Base-by-base conservation (phyloP, 1,139 yeast species). In the Scheffersomyces insectosa region DNA sequence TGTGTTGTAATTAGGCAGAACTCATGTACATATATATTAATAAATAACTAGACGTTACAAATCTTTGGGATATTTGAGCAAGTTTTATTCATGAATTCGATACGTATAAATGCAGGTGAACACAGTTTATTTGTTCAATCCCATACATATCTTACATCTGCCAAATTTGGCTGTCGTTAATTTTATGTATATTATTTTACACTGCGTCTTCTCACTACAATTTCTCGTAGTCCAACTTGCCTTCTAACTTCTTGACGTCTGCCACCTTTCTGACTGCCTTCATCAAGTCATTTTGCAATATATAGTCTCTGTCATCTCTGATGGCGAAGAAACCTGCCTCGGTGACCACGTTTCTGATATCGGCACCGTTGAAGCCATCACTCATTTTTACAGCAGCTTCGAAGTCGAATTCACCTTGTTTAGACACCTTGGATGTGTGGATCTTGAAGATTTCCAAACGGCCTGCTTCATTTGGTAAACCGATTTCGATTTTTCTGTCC, bases 311-410 rank as follows among this genome's bases (percentile, higher is more conserved):
- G 63, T 93, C 99, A 59, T 93, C 98, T 69, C 99, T 82, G 57
- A 95, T 95, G 47, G 99, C 99, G 60, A 91, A 90, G 71, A 95
- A 93, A 3, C 99, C 99, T 25, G 97, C 98, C 71, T 95, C 99
- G n/a, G 99, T 95, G 33, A 91, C 81, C 48, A 95, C 97, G 65
- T 95, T 95, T 68, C 99, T 83, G 56, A 95, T 85, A 77, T 95
- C 99, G 5, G 99, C 99, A 69, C 99, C 99, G 67, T 95, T 95
- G 70, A 95, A 93, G 1, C 99, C 99, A 68, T 95, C 99, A 67
- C 95, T 85, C 97, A 93, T 90, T 71, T 93, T 91, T 33, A 93
- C 98, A 33, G 90, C 87, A 15, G 97, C 96, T 70, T 95, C 99
- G 57, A 88, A 90, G 70, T 95, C 99, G 66, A 95, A 87, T 56